These are phyloP conservation scores for Penicillium sp. DNA, from an alignment of 2,329 filamentous ascomycete species.

Conservation along the genomic window DNA sequence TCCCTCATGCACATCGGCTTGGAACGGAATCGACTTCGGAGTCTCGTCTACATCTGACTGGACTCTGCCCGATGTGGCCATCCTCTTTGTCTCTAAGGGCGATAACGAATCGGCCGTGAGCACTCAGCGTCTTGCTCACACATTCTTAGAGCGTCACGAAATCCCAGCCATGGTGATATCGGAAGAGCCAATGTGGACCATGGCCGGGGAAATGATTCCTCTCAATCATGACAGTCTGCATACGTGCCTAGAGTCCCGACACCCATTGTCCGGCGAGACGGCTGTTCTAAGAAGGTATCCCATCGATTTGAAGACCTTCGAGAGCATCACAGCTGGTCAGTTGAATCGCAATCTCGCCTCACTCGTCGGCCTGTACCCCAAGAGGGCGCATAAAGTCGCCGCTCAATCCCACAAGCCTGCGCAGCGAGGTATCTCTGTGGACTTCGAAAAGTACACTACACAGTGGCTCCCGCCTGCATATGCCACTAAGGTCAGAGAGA, in stretches of 20 bases:
- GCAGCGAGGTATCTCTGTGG: conserved; percentile 15
- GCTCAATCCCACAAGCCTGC: conserved; percentile 11
- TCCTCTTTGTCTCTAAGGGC: conserved; percentile 44
- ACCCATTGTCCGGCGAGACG: conserved; percentile 35
- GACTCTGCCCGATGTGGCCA: conserved; percentile 48
- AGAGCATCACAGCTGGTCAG: conserved; percentile 49
- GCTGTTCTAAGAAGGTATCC: conserved; percentile 42
- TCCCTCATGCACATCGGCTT: conserved; percentile 38
- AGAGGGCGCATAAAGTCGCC: conserved; percentile 23
- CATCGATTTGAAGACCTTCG: conserved; percentile 50
- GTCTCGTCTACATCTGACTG: conserved; percentile 44
- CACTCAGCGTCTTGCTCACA: conserved; percentile 36
- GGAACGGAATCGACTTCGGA: conserved; percentile 39
- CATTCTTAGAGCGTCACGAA: conserved; percentile 46
- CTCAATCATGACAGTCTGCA: conserved; percentile 46
- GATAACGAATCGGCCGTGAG: conserved; percentile 32
- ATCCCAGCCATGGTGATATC: conserved; percentile 49
- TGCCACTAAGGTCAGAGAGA: conserved; percentile 20
- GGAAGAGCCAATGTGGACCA: conserved; percentile 45
- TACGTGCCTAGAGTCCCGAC: conserved; percentile 45
- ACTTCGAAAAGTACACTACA: conserved; percentile 28
- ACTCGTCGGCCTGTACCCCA: conserved; percentile 36
- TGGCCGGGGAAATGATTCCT: conserved; percentile 34
- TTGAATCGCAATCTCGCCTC: conserved; percentile 51
- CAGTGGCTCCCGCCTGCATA: conserved; percentile 27